A percentile compares a stretch with the other conserved stretches of the same genome.
Conservation (phyloP, 495 filamentous ascomycete species). For the Coniosporium apollinis region DNA sequence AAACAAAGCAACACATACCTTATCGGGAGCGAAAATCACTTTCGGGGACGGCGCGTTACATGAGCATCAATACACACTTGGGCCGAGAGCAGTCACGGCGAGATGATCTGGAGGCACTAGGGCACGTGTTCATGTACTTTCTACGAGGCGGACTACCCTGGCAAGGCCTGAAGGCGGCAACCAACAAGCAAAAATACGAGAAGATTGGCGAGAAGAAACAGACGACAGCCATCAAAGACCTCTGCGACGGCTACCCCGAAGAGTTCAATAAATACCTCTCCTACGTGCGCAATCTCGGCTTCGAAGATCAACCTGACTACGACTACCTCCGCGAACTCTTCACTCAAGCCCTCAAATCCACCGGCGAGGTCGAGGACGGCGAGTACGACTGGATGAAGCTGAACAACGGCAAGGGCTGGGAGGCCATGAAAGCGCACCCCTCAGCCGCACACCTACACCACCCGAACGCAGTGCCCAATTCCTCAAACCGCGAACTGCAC, state of each 20-base stretch:
- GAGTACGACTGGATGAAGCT: conserved; percentile 99
- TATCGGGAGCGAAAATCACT: conserved; percentile 96
- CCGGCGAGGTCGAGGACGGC: conserved; percentile 89
- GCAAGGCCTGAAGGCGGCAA: conserved; percentile 97
- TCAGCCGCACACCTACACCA: conserved; percentile 59
- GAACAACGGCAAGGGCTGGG: conserved; percentile 88
- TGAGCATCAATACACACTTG: conserved; percentile 99
- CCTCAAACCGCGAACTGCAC: conserved; percentile 64
- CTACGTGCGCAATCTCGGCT: conserved; percentile 94
- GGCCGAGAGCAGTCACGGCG: conserved; percentile 90
- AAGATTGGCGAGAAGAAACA: conserved; percentile 99
- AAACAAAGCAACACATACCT: conserved; percentile 98
- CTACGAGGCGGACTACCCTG: conserved; percentile 87
- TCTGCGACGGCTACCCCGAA: conserved; percentile 91
- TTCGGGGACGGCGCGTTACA: conserved; percentile 94
- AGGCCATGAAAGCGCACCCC: conserved; percentile 72
- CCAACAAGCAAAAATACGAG: conserved; percentile 99
- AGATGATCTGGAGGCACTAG: conserved; percentile 90
- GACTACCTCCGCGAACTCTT: conserved; percentile 94
- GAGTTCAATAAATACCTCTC: conserved; percentile 96
- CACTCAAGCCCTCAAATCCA: conserved; percentile 88
- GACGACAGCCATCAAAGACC: conserved; percentile 88
- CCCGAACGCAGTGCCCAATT: conserved; percentile 53
- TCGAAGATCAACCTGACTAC: conserved; percentile 97
- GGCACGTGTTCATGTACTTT: conserved; percentile 99